Evolutionary conservation across 345 rosid genomes (phyloP).

Genomic region (Arabis alpina): DNA sequence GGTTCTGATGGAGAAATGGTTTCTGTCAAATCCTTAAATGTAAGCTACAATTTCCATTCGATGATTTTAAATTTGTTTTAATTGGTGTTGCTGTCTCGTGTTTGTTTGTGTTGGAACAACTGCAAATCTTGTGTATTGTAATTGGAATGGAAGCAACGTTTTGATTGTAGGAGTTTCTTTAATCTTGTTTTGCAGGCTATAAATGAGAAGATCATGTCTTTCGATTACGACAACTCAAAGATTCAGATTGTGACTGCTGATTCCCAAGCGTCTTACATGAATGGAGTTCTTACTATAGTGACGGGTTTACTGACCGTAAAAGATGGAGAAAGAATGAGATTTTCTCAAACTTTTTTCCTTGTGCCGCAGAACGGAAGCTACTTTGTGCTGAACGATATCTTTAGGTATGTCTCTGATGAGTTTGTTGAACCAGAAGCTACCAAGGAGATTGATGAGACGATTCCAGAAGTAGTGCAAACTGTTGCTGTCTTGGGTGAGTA

Average conservation of each 20-base stretch:
- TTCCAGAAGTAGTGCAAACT: constrained; percentile 32
- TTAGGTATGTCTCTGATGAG: constrained; percentile 66
- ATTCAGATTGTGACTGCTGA: constrained; percentile 70
- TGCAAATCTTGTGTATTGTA: background rate
- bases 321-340: constrained; percentile 55
- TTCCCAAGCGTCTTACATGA: constrained; percentile 61
- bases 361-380: constrained; percentile 75
- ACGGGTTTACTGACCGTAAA: constrained; percentile 68
- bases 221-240: constrained; percentile 55
- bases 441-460: constrained; percentile 32
- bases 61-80: background rate
- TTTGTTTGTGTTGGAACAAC: background rate
- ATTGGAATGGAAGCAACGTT: constrained; percentile 6
- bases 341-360: constrained; percentile 76
- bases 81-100: background rate
- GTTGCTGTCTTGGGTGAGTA: constrained; percentile 33
- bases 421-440: constrained; percentile 42
- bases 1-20: constrained; percentile 66
- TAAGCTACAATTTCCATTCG: constrained; percentile 28
- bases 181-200: constrained; percentile 55
- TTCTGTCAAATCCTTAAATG: constrained; percentile 63
- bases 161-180: background rate
- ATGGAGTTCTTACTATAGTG: constrained; percentile 72
- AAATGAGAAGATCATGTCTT: constrained; percentile 65
- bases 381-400: constrained; percentile 81